These are phyloP conservation scores for Pseudonitzschia pungens DNA, from an alignment of 108 stramenopile genomes.

Conservation along the genomic window DNA sequence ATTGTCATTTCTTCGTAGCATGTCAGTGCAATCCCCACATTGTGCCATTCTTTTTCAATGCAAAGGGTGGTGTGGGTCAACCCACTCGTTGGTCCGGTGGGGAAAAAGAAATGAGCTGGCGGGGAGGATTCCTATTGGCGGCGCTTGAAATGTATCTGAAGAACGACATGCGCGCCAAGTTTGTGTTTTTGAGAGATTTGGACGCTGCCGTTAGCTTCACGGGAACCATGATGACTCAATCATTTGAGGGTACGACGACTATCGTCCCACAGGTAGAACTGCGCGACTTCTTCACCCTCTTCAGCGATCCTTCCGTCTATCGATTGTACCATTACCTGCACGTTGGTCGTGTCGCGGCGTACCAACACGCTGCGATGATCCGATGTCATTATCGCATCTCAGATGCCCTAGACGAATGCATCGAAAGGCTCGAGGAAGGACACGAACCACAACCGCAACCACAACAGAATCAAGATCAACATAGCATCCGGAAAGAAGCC, in stretches of 20 bases:
- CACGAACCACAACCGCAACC: neutral
- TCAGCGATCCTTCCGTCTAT: constrained; percentile 56
- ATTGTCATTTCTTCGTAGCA: constrained; percentile 95
- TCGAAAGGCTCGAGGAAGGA: constrained; percentile 56
- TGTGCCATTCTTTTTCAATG: constrained; percentile 81
- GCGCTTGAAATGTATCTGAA: constrained; percentile 67
- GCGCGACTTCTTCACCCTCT: constrained; percentile 67
- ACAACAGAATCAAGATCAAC: neutral
- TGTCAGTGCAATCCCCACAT: constrained; percentile 85
- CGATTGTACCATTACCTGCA: constrained; percentile 65
- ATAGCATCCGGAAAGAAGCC: neutral
- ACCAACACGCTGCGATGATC: constrained; percentile 81
- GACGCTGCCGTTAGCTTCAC: constrained; percentile 87
- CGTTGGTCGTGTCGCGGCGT: constrained; percentile 80
- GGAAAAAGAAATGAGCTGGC: constrained; percentile 67
- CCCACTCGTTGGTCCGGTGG: constrained; percentile 84
- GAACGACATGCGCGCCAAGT: constrained; percentile 86
- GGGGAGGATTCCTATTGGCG: constrained; percentile 78
- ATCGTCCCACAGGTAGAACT: constrained; percentile 82
- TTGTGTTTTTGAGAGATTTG: constrained; percentile 78
- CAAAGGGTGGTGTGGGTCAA: constrained; percentile 81
- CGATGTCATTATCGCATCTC: constrained; percentile 80
- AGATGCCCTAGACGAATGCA: constrained; percentile 78
- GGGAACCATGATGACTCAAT: constrained; percentile 75
- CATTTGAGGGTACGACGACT: constrained; percentile 73